Evolutionary conservation across 2,329 filamentous ascomycete genomes (phyloP).

Genomic region (Trichoderma hamatum): DNA sequence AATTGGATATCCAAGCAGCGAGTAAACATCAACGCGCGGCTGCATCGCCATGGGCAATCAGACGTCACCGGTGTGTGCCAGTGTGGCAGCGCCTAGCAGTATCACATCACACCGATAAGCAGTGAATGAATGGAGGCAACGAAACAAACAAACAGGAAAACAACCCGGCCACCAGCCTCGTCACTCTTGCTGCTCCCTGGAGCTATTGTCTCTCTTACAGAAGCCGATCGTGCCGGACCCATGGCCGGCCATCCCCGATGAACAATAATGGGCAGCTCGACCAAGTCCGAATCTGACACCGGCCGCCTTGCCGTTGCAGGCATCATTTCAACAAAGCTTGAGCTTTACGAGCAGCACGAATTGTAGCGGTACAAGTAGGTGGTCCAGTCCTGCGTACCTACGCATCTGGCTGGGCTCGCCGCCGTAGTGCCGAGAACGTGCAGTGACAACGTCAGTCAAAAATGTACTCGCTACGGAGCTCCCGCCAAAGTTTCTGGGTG

Average conservation of each 20-base stretch:
- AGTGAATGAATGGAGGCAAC: background rate
- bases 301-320: background rate
- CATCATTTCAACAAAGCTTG: background rate
- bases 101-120: background rate
- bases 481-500: background rate
- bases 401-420: slow-evolving; percentile 4
- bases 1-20: background rate
- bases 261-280: background rate
- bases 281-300: slow-evolving; percentile 3
- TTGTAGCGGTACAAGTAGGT: background rate
- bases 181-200: background rate
- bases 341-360: background rate
- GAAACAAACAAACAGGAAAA: background rate
- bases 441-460: background rate
- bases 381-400: background rate
- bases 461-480: background rate
- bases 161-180: background rate
- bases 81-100: background rate
- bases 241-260: background rate
- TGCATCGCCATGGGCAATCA: background rate
- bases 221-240: slow-evolving; percentile 1
- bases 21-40: background rate
- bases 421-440: slow-evolving; percentile 12
- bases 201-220: background rate
- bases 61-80: background rate